Evolutionary conservation across 352 stramenopile genomes (phyloP), one percentile per base, ranked within the genome.

Genomic region (Elongisporangium anandrum): DNA sequence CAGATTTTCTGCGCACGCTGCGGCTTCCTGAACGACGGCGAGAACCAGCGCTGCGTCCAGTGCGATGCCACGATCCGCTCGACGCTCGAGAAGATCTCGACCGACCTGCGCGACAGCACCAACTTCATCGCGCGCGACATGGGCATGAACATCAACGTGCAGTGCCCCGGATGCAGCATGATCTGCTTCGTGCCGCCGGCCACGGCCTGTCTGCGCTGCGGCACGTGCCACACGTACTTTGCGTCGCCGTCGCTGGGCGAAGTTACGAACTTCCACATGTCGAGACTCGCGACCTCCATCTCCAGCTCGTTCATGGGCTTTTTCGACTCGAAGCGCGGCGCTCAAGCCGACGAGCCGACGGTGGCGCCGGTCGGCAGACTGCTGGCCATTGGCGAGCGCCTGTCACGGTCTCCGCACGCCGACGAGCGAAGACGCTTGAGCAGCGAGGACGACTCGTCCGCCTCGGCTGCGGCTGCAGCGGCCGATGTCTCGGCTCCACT

Each of bases 191-290:
- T 94, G 47, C 82, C 85, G 3, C 83, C 83, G 5, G 81, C 85
- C 10, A 91, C 85, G 0, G 82, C 85, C 20, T 87, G 85, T 68
- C 68, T 94, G 59, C 82, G 85, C 12, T 94, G 85, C 63, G 85
- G 81, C 26, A 71, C 79, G 2, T 94, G 85, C 57, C 80, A 92
- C 56, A 90, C 80, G 26, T 94, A 92, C 59, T 94, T 94, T 69
- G 82, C 85, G 4, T 92, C 85, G 8, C 85, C 85, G 12, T 79
- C 79, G 1, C 79, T 94, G 15, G 85, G 82, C 0, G 82, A 90
- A 24, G 82, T 87, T 48, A 94, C 85, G 41, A 92, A 90, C 65
- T 94, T 94, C 57, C 85, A 94, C 72, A 82, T 92, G 63, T 77
- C 72, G n/a, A 69, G 79, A 2, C 68, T 94, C 20, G 80, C 85